These are phyloP conservation scores for Rhynchosporium graminicola DNA, from an alignment of 2,329 filamentous ascomycete species.

Conservation along the genomic window DNA sequence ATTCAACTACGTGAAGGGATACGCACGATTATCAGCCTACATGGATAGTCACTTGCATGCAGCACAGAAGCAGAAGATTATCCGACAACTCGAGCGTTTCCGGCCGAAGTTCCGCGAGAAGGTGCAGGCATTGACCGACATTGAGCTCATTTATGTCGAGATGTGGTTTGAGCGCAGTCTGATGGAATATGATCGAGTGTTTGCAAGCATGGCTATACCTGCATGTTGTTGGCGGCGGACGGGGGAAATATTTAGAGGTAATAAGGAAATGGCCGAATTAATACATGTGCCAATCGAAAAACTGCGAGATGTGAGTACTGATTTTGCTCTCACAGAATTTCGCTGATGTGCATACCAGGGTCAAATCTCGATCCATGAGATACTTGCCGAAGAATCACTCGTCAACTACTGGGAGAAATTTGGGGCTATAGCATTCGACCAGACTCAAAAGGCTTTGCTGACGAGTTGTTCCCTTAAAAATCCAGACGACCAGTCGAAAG, in stretches of 20 bases:
- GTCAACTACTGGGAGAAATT: slow-evolving; percentile 99
- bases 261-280: slow-evolving; percentile 98
- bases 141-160: slow-evolving; percentile 91
- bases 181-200: slow-evolving; percentile 98
- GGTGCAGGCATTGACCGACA: slow-evolving; percentile 87
- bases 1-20: slow-evolving; percentile 98
- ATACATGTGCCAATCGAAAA: slow-evolving; percentile 91
- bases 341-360: slow-evolving; percentile 56
- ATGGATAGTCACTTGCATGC: slow-evolving; percentile 87
- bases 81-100: slow-evolving; percentile 89
- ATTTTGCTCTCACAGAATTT: slow-evolving; percentile 1
- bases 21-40: slow-evolving; percentile 84
- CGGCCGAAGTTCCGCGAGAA: slow-evolving; percentile 94
- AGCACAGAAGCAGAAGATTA: slow-evolving; percentile 83
- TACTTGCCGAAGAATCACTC: slow-evolving; percentile 90
- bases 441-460: slow-evolving; percentile 88
- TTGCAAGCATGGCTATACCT: slow-evolving; percentile 97
- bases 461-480: slow-evolving; percentile 92
- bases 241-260: slow-evolving; percentile 94
- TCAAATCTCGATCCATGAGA: slow-evolving; percentile 92
- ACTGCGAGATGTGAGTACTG: slow-evolving; percentile 75
- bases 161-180: slow-evolving; percentile 98
- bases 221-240: slow-evolving; percentile 97
- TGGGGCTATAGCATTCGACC: slow-evolving; percentile 94
- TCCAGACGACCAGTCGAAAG: slow-evolving; percentile 67